Percentiles rank a stretch among this genome's conserved stretches.
Conservation (phyloP, 2,329 filamentous ascomycete species). For the Cordyceps cateniannulata region DNA sequence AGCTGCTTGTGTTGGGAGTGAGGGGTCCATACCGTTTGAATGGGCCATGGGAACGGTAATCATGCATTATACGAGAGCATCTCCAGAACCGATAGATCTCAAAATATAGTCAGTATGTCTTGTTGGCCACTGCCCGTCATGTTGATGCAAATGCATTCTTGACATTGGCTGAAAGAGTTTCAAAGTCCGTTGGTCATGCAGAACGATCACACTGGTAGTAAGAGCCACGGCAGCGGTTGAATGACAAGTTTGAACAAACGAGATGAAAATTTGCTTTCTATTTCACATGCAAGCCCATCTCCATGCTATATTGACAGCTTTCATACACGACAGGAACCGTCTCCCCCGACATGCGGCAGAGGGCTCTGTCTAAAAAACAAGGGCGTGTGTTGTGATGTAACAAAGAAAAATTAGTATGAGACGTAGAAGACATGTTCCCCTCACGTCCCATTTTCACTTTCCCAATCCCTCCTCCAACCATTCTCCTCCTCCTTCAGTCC, state of each 20-base stretch:
- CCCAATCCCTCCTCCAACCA: not conserved
- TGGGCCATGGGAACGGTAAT: not conserved
- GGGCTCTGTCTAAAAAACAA: conserved; percentile 22
- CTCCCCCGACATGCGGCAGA: not conserved
- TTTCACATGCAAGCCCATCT: conserved; percentile 16
- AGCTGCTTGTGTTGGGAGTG: not conserved
- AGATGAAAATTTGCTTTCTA: conserved; percentile 17
- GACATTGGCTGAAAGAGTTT: no score
- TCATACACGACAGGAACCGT: conserved; percentile 11
- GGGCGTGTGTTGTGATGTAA: conserved; percentile 10
- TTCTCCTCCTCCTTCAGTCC: not conserved
- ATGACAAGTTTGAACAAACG: conserved; percentile 4
- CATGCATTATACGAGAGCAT: not conserved
- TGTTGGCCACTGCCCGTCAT: not conserved
- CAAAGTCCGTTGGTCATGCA: not conserved
- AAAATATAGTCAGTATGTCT: not conserved
- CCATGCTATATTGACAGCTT: conserved; percentile 12
- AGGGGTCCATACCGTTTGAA: not conserved
- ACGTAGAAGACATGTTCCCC: not conserved
- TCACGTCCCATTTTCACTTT: not conserved
- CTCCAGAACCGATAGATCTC: conserved; percentile 1
- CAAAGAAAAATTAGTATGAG: conserved; percentile 6
- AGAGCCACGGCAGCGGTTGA: not conserved
- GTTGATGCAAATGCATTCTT: not conserved
- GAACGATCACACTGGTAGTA: not conserved